These are phyloP conservation scores for Aspergillus melleus DNA, from an alignment of 2,329 filamentous ascomycete species.

Conservation along the genomic window DNA sequence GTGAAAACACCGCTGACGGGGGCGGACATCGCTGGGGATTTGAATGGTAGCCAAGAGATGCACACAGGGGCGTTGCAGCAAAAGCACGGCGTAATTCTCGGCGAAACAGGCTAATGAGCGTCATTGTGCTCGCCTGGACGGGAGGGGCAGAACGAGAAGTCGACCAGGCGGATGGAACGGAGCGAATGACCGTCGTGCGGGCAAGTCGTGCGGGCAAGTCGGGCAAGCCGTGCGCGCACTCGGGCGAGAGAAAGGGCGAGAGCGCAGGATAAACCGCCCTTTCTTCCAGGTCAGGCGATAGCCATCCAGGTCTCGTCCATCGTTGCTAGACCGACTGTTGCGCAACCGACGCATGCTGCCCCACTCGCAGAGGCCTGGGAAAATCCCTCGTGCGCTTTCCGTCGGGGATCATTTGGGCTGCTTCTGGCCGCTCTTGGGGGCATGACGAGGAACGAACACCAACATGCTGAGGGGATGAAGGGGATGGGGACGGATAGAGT, in stretches of 20 bases:
- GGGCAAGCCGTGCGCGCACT: not conserved
- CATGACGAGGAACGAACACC: not conserved
- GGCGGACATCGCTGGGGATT: conserved; percentile 3
- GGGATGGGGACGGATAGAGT: not conserved
- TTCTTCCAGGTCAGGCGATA: conserved; percentile 5
- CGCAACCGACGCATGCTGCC: conserved; percentile 19
- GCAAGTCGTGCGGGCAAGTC: not conserved
- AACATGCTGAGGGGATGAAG: not conserved
- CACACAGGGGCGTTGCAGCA: not conserved
- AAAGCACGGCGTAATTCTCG: conserved; percentile 18
- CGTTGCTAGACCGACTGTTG: conserved; percentile 2
- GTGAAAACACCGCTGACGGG: not conserved
- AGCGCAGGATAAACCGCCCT: not conserved
- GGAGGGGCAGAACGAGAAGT: conserved; percentile 4
- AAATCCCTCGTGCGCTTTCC: conserved; percentile 20
- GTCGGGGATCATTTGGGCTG: conserved; percentile 21
- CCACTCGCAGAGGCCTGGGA: conserved; percentile 17
- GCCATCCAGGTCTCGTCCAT: not conserved
- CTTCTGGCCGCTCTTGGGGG: not conserved
- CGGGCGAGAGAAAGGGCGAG: conserved; percentile 5
- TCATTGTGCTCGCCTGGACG: conserved; percentile 4
- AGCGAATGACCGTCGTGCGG: conserved; percentile 4
- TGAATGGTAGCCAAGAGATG: conserved; percentile 5
- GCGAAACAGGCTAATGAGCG: conserved; percentile 13
- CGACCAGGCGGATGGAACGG: not conserved